Percentiles rank a stretch among this genome's conserved stretches.
Conservation (phyloP, 2,329 filamentous ascomycete genomes). For the Cordyceps fumosorosea region DNA sequence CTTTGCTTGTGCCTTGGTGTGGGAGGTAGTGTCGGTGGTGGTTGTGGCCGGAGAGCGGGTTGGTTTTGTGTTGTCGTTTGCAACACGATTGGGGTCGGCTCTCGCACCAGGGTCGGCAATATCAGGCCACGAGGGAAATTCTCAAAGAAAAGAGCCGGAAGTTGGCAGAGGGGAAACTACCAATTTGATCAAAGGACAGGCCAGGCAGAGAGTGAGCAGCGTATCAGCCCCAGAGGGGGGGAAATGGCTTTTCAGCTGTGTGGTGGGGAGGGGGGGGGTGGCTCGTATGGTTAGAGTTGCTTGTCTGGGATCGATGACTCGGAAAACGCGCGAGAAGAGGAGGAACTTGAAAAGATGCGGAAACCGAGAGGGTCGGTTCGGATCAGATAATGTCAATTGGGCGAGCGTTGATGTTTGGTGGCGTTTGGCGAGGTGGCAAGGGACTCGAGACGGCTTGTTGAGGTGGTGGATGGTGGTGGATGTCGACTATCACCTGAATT, state of each 20-base stretch:
- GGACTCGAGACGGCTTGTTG: neutral
- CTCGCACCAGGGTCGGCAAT: neutral
- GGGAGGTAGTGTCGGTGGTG: neutral
- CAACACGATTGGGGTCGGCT: neutral
- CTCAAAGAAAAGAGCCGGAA: neutral
- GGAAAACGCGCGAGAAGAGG: neutral
- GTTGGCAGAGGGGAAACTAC: neutral
- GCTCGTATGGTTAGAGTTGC: neutral
- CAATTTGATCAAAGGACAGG: neutral
- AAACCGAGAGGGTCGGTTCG: slow-evolving; percentile 8
- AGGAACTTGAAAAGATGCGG: neutral
- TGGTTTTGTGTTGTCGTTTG: neutral
- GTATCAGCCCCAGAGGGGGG: neutral
- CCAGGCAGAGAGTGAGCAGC: neutral
- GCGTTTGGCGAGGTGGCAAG: neutral
- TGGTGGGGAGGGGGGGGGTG: neutral
- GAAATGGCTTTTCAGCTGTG: neutral
- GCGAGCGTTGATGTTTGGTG: neutral
- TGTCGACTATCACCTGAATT: neutral
- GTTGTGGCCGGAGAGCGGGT: neutral
- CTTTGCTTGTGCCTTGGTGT: neutral
- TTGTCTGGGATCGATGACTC: neutral
- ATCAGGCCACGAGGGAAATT: neutral
- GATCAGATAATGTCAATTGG: slow-evolving; percentile 4
- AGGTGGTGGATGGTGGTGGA: neutral